Conservation (phyloP, 2,329 filamentous ascomycete species). For the Camillea tinctor region DNA sequence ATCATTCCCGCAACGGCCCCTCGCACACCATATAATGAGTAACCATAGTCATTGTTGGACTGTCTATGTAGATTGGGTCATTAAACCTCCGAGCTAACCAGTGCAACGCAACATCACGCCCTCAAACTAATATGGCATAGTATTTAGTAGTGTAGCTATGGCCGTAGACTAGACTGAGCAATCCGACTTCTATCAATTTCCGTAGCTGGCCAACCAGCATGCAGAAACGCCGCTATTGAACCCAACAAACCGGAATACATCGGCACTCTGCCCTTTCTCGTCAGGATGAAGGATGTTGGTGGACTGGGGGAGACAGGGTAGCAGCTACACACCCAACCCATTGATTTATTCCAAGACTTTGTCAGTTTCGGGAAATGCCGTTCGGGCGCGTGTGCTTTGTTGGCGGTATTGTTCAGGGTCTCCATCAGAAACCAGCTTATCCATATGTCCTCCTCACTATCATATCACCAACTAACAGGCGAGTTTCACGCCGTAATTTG, state of each 20-base stretch:
- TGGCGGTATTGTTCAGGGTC: not conserved
- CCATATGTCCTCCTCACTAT: not conserved
- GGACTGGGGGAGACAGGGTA: not conserved
- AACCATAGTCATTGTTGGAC: not conserved
- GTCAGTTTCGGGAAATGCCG: not conserved
- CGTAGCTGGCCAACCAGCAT: not conserved
- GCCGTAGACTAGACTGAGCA: not conserved
- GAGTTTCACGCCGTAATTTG: too few species aligned
- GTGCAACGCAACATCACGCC: not conserved
- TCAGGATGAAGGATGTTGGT: not conserved
- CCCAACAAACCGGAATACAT: not conserved
- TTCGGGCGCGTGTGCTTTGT: not conserved
- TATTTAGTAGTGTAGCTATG: not conserved
- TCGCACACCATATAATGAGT: not conserved
- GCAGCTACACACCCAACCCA: not conserved
- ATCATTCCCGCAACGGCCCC: not conserved
- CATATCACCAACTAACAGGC: not conserved
- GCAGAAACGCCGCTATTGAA: not conserved
- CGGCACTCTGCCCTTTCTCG: not conserved
- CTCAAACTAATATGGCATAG: not conserved
- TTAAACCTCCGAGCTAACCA: not conserved
- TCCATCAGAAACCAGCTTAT: not conserved
- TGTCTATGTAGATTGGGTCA: not conserved
- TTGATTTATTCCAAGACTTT: not conserved
- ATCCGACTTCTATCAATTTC: not conserved